phyloP scores from a whole-genome alignment of 257 asterid genomes.

The Anisodus tanguticus region DNA sequence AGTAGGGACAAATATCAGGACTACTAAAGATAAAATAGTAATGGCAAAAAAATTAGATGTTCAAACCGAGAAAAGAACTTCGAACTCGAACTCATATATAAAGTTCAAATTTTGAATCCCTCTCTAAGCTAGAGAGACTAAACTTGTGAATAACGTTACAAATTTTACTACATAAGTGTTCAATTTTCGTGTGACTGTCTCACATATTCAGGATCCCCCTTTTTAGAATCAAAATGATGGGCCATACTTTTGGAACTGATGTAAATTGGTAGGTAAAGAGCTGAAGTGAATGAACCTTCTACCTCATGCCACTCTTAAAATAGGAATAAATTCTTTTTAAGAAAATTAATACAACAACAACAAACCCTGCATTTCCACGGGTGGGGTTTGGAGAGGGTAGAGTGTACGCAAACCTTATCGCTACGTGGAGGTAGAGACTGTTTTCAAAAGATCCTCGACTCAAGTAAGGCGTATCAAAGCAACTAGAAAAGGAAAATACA shows the following conservation, averaged over 20 bases:
- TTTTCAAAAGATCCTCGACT: too few species aligned
- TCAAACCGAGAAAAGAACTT: too few species aligned
- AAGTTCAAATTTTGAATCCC: too few species aligned
- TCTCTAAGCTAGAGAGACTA: neutral
- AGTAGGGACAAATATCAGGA: neutral
- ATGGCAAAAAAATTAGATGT: neutral
- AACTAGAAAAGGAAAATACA: too few species aligned
- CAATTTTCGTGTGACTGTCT: neutral
- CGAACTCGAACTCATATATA: too few species aligned
- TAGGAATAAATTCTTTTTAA: too few species aligned
- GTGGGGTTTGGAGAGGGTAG: too few species aligned
- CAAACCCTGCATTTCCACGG: too few species aligned
- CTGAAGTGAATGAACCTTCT: neutral
- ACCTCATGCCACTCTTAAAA: neutral
- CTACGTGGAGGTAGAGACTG: too few species aligned
- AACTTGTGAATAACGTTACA: neutral
- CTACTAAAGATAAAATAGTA: neutral
- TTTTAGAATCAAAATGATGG: neutral
- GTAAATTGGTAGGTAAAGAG: neutral
- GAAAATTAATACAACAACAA: too few species aligned
- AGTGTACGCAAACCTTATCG: too few species aligned
- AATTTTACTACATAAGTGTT: neutral
- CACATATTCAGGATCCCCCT: neutral
- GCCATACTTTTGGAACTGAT: neutral
- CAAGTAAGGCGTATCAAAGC: too few species aligned